Evolutionary conservation across 1,284 basidiomycete species (phyloP).

Genomic region (Trichosporon sp.): DNA sequence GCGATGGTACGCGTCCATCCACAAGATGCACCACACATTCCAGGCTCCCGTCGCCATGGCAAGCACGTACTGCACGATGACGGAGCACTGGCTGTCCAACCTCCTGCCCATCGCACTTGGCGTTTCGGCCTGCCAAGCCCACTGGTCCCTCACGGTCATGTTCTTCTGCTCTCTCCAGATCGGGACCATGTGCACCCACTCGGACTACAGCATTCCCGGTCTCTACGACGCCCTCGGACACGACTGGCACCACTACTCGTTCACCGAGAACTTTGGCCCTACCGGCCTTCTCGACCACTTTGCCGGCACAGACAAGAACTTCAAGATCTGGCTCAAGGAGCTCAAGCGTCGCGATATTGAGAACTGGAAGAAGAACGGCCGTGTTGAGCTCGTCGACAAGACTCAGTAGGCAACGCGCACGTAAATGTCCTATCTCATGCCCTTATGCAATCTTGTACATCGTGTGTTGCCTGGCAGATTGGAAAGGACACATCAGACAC

Average conservation of each 20-base stretch:
- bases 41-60: slow-evolving; percentile 19
- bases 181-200: slow-evolving; percentile 19
- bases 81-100: slow-evolving; percentile 20
- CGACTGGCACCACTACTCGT: slow-evolving; percentile 24
- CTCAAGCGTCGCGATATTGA: slow-evolving; percentile 16
- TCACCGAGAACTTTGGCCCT: slow-evolving; percentile 20
- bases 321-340: slow-evolving; percentile 15
- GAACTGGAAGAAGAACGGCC: slow-evolving; percentile 3
- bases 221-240: slow-evolving; percentile 18
- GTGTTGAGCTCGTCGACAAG: slow-evolving; percentile 8
- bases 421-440: too few species aligned
- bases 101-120: slow-evolving; percentile 15
- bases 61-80: slow-evolving; percentile 17
- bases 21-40: slow-evolving; percentile 22
- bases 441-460: too few species aligned
- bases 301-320: slow-evolving; percentile 14
- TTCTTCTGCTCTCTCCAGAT: slow-evolving; percentile 17
- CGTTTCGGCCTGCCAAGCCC: slow-evolving; percentile 9
- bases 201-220: slow-evolving; percentile 21
- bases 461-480: too few species aligned
- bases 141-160: slow-evolving; percentile 17
- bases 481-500: too few species aligned
- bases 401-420: slow-evolving; percentile 2
- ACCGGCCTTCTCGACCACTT: slow-evolving; percentile 14
- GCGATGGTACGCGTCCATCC: slow-evolving; percentile 11